Conservation (phyloP, 345 rosid genomes). For the Rhodomyrtus tomentosa region DNA sequence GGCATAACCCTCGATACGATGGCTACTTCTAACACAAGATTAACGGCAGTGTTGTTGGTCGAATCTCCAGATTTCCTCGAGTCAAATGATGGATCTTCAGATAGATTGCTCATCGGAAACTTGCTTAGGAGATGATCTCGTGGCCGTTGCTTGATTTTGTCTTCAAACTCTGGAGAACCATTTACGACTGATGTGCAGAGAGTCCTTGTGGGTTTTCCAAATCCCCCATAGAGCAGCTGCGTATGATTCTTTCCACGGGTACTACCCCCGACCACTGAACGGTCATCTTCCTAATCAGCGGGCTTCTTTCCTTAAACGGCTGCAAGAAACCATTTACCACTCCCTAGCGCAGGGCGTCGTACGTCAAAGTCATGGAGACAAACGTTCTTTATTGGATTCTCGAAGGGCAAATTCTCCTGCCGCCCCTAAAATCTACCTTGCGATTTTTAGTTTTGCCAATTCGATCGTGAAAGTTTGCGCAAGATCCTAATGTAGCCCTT, state of each 20-base stretch:
- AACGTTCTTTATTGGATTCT: not conserved
- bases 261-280: not conserved
- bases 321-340: not conserved
- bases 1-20: not conserved
- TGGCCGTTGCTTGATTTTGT: not conserved
- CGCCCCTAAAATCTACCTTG: rapidly evolving
- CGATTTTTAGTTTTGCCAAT: not conserved
- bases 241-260: not conserved
- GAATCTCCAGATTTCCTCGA: not conserved
- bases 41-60: not conserved
- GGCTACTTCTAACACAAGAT: not conserved
- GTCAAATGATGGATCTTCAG: not conserved
- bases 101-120: not conserved
- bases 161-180: not conserved
- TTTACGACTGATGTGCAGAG: not conserved
- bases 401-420: not conserved
- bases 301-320: not conserved
- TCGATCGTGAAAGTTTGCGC: rapidly evolving
- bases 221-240: not conserved
- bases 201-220: not conserved
- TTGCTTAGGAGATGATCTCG: not conserved
- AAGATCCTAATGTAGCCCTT: not conserved
- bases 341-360: too few species aligned
- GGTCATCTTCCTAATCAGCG: not conserved
- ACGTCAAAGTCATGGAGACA: not conserved